Evolutionary conservation across 2,329 filamentous ascomycete species (phyloP), one percentile per base, ranked within the genome.

Genomic region (Eutypella sp.): DNA sequence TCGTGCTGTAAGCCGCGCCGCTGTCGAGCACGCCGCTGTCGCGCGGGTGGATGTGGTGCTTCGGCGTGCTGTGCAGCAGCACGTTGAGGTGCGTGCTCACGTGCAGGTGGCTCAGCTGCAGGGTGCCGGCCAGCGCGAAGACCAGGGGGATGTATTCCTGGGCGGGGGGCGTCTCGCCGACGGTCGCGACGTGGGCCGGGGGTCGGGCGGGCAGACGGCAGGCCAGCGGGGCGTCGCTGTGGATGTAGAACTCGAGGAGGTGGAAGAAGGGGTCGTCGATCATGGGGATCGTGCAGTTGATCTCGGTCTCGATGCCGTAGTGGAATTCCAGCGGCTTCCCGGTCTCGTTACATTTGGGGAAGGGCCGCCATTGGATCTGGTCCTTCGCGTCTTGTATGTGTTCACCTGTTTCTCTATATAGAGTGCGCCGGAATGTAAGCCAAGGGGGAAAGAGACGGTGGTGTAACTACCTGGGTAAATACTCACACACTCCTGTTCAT

Each of bases 221-320:
- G 45, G 89, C 84, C 41, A 97, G 76, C 9, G 93, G 93, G 16
- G 90, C 91, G 69, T 99, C 93, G 72, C 87, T 90, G 76, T 97
- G 93, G 66, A 97, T 85, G 76, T 97, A 97, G 77, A 96, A 97
- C 71, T 97, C 88, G 71, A 92, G 84, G 42, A 92, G 79, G 69
- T 93, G 88, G 75, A 89, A 93, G 75, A 91, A 85, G 34, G 85
- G 79, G 64, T 92, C 88, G 58, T 79, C 76, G 58, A 92, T 76
- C 68, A 87, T 78, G 61, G 85, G 74, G 58, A 93, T 83, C 45
- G 88, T 93, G 74, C 88, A 93, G 71, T 92, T 92, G 56, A 89
- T 69, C 64, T 95, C 90, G 69, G 69, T 71, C 63, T 92, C 88
- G 55, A 87, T 70, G 64, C 91, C 91, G 71, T 96, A 97, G 65